Evolutionary conservation across 1,139 yeast genomes (phyloP), one percentile per base, ranked within the genome.

Genomic region (Hemisphaericaspora xylanilytica): DNA sequence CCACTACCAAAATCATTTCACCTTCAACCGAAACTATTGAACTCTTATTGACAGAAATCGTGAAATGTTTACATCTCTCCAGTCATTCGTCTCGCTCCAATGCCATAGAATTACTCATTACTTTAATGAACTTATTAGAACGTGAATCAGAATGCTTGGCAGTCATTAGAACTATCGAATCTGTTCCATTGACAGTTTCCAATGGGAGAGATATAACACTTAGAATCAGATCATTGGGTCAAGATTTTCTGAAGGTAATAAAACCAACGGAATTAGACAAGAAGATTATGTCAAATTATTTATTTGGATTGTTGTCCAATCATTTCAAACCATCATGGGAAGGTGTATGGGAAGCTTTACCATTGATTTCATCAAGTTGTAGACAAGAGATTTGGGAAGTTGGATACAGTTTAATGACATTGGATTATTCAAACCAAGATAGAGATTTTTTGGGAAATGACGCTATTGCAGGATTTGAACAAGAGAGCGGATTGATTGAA

Each of bases 291-390:
- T 67, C 81, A 13, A 70, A 75, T 27, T 86, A 73, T 55, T 46
- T 84, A 38, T 79, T 88, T 57, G 97, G 97, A 20, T 68, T 85
- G 45, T 63, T 90, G 36, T 73, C 89, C 1, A 81, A 81, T 34
- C 77, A 78, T 45, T 89, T 92, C 52, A 85, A 88, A 44, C 98
- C 98, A 2, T 72, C 84, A 21, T 88, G 96, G 95, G 75, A 78
- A 15, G 86, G 85, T 4, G 83, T 85, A 3, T 66, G 72, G 40
- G 92, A 83, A 45, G 72, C 76, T 5, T 53, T 86, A 8, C 78
- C 82, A 0, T 33, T 42, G n/a, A 59, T 83, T 8, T 10, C 66
- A 61, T 10, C 70, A 70, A 37, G 26, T 22, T 65, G 75, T 38
- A 69, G 73, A 5, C 59, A 60, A 0, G 44, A 66, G 5, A 68